Conservation (phyloP, 2,329 filamentous ascomycete genomes). For the Ophiostoma sp. region DNA sequence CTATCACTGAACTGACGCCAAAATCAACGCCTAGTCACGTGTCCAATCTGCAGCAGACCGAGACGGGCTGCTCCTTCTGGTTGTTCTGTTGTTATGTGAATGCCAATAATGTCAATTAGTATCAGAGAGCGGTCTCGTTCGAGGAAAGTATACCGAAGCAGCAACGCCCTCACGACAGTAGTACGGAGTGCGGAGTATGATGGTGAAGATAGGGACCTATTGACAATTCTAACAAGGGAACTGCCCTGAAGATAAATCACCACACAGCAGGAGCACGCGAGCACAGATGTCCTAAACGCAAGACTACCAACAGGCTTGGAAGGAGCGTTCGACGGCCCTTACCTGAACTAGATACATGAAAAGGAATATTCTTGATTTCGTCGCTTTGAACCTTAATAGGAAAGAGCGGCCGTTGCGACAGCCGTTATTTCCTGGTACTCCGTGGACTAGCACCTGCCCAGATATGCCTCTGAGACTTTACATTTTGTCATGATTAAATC, state of each 20-base stretch:
- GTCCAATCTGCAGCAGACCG: background rate
- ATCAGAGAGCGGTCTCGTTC: too few relatives aligned
- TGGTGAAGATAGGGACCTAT: too few relatives aligned
- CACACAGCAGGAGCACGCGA: background rate
- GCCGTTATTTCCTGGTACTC: background rate
- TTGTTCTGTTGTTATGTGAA: too few relatives aligned
- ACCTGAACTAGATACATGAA: background rate
- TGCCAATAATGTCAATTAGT: too few relatives aligned
- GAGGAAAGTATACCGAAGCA: too few relatives aligned
- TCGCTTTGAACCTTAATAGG: background rate
- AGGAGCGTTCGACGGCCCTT: too few relatives aligned
- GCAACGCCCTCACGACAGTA: too few relatives aligned
- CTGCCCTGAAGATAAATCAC: too few relatives aligned
- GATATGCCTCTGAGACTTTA: background rate
- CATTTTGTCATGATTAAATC: background rate
- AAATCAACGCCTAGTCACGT: constrained; percentile 30
- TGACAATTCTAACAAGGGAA: too few relatives aligned
- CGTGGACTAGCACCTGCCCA: background rate
- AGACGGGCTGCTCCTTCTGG: too few relatives aligned
- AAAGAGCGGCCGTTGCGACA: constrained; percentile 5
- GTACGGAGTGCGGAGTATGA: too few relatives aligned
- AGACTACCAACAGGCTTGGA: too few relatives aligned
- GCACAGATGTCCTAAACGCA: background rate
- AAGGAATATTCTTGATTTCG: background rate
- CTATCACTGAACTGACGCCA: constrained; percentile 13